phyloP scores from a whole-genome alignment of 768 basidiomycete genomes.

The Nidularia pulvinata region DNA sequence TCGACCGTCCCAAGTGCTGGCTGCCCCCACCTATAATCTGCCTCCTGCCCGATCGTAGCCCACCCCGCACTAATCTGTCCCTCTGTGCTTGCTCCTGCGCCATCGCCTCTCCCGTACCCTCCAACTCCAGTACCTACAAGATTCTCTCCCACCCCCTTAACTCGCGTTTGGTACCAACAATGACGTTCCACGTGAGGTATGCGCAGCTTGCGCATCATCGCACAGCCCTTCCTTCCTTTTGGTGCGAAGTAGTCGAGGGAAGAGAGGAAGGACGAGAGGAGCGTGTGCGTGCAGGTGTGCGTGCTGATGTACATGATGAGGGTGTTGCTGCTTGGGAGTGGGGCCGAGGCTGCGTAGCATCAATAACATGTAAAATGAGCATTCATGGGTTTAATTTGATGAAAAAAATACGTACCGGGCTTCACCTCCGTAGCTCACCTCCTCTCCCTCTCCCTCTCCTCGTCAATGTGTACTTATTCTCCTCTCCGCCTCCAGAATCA shows the following conservation, averaged over 20 bases:
- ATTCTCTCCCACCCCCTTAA: neutral
- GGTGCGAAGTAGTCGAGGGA: constrained; percentile 55
- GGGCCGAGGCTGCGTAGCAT: constrained; percentile 6
- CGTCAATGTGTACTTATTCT: constrained; percentile 62
- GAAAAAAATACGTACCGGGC: constrained; percentile 11
- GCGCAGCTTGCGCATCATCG: constrained; percentile 78
- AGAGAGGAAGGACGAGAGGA: constrained; percentile 82
- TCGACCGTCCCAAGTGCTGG: constrained; percentile 92
- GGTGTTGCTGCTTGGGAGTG: constrained; percentile 56
- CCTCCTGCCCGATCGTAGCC: constrained; percentile 15
- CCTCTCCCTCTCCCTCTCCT: too few relatives aligned
- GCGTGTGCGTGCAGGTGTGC: constrained; percentile 70
- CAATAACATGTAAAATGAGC: too few relatives aligned
- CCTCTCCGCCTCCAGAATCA: constrained; percentile 91
- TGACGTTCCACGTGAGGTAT: constrained; percentile 85
- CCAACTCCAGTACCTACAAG: too few relatives aligned
- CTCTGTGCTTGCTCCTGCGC: too few relatives aligned
- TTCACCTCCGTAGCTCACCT: too few relatives aligned
- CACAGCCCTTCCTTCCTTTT: constrained; percentile 62
- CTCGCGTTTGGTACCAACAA: constrained; percentile 33
- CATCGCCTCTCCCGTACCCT: neutral
- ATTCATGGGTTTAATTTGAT: too few relatives aligned
- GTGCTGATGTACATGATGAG: constrained; percentile 84
- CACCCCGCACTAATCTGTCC: too few relatives aligned
- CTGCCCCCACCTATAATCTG: constrained; percentile 94